These are phyloP conservation scores for Solanum hybrid DNA, from an alignment of 305 asterid species.

Conservation along the genomic window DNA sequence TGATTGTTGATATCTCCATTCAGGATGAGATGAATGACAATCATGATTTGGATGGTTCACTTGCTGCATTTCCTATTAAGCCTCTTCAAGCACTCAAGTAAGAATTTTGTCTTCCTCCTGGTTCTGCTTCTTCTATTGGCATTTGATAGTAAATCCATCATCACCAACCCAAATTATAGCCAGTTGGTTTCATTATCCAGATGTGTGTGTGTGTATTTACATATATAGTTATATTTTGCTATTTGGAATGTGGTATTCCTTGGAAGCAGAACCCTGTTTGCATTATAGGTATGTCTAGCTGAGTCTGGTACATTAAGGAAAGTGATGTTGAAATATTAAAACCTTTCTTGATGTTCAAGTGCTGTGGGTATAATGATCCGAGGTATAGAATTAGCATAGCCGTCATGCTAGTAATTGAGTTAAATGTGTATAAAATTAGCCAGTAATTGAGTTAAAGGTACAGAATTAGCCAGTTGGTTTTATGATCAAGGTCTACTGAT, in stretches of 20 bases:
- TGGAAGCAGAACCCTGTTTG: background rate
- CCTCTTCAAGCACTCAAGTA: conserved; percentile 95
- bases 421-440: background rate
- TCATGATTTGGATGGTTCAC: conserved; percentile 61
- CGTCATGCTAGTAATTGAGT: background rate
- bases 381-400: background rate
- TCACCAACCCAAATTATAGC: background rate
- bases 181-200: background rate
- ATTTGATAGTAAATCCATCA: background rate
- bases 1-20: background rate
- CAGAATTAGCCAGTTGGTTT: background rate
- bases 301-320: background rate
- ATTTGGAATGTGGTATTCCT: background rate
- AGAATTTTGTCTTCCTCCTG: background rate
- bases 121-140: background rate
- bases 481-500: background rate
- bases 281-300: background rate
- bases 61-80: conserved; percentile 78
- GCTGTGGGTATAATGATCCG: background rate
- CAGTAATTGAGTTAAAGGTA: background rate
- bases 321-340: background rate
- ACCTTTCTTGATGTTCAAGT: background rate
- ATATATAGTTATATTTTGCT: background rate
- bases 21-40: conserved; percentile 56
- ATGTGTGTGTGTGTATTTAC: background rate